A percentile compares a stretch with the other conserved stretches of the same genome.
Evolutionary conservation across 2,329 filamentous ascomycete genomes (phyloP).

Genomic region (Talaromyces funiculosus): DNA sequence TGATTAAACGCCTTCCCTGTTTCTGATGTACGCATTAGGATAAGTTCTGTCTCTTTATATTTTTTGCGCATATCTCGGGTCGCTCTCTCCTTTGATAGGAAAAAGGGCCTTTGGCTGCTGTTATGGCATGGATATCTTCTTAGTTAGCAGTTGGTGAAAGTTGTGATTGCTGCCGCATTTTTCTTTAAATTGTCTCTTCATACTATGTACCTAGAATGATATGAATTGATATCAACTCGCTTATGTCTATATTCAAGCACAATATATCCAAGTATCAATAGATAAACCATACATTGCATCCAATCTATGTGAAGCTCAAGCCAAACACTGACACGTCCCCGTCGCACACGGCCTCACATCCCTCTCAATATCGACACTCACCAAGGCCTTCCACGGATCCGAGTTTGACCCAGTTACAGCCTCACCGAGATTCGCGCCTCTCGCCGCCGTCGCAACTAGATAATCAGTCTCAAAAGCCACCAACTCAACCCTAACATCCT

Average conservation of each 20-base stretch:
- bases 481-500: constrained; percentile 53
- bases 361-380: constrained; percentile 42
- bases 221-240: not conserved
- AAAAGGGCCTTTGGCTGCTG: not conserved
- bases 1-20: constrained; percentile 10
- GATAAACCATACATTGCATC: not conserved
- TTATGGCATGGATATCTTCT: not conserved
- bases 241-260: not conserved
- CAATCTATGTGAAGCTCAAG: not conserved
- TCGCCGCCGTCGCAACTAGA: constrained; percentile 53
- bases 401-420: not conserved
- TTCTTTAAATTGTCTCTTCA: no score
- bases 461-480: constrained; percentile 55
- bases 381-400: constrained; percentile 37
- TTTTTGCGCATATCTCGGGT: no score
- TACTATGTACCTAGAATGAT: not conserved
- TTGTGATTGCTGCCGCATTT: not conserved
- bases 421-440: constrained; percentile 30
- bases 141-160: not conserved
- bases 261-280: not conserved
- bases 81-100: not conserved
- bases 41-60: not conserved
- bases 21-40: not conserved
- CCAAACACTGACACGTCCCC: constrained; percentile 32
- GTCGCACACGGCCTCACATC: constrained; percentile 41